Evolutionary conservation across 345 rosid genomes (phyloP).

Genomic region (Pugionium dolabratum): DNA sequence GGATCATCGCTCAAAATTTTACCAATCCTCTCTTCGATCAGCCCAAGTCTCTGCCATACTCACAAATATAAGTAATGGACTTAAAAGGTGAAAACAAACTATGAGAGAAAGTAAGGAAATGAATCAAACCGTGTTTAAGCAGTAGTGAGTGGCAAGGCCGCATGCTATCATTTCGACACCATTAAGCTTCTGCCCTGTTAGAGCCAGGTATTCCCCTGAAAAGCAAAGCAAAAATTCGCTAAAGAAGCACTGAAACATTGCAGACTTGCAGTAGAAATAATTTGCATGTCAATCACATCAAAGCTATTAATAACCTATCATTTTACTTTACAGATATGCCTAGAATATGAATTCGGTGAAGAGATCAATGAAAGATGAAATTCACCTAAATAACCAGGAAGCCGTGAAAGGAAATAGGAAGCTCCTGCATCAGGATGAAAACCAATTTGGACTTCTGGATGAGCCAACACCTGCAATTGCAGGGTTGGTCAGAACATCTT

Average conservation of each 20-base stretch:
- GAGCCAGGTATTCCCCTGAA: slow-evolving; percentile 87
- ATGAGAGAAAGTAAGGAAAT: slow-evolving; percentile 14
- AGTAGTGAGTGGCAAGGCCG: slow-evolving; percentile 90
- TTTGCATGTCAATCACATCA: slow-evolving; percentile 18
- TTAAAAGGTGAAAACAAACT: slow-evolving; percentile 21
- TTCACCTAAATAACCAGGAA: slow-evolving; percentile 83
- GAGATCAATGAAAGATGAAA: slow-evolving; percentile 20
- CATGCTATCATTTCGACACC: slow-evolving; percentile 92
- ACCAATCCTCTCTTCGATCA: slow-evolving; percentile 80
- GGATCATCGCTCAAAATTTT: slow-evolving; percentile 81
- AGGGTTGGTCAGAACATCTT: background rate
- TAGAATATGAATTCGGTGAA: slow-evolving; percentile 10
- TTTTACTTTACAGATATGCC: slow-evolving; percentile 16
- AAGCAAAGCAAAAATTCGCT: slow-evolving; percentile 23
- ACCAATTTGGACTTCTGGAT: slow-evolving; percentile 81
- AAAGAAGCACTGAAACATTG: too few species aligned
- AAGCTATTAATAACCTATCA: background rate
- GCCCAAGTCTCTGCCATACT: slow-evolving; percentile 61
- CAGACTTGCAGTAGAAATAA: too few species aligned
- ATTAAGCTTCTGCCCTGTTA: slow-evolving; percentile 85
- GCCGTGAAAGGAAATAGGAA: slow-evolving; percentile 79
- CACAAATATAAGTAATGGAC: slow-evolving; percentile 21
- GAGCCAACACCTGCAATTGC: slow-evolving; percentile 56
- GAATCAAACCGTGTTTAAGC: slow-evolving; percentile 62
- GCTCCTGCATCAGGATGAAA: slow-evolving; percentile 96